These are phyloP conservation scores for Alternaria dauci DNA, from an alignment of 2,329 filamentous ascomycete species.

Conservation along the genomic window DNA sequence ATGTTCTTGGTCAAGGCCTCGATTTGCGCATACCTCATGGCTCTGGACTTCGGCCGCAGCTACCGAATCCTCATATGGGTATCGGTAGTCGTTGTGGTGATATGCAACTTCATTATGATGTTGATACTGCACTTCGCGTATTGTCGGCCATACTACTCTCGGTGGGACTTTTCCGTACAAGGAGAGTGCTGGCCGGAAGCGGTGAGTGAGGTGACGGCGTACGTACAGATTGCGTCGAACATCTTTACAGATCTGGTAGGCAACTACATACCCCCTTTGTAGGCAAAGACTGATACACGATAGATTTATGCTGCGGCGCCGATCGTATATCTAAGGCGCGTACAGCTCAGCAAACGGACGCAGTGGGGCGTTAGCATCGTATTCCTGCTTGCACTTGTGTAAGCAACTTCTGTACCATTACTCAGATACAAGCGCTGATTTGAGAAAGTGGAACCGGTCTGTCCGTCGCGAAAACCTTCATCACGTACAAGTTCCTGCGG, in stretches of 20 bases:
- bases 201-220: constrained; percentile 10
- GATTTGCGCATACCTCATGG: constrained; percentile 25
- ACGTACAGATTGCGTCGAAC: constrained; percentile 20
- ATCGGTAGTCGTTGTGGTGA: constrained; percentile 2
- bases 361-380: constrained; percentile 20
- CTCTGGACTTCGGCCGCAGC: constrained; percentile 20
- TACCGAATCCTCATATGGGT: constrained; percentile 23
- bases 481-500: constrained; percentile 9
- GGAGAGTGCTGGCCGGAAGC: constrained; percentile 16
- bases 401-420: background rate
- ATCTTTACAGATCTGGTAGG: constrained; percentile 21
- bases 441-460: constrained; percentile 9
- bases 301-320: constrained; percentile 23
- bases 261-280: no score
- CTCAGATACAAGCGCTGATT: background rate
- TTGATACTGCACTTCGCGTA: constrained; percentile 10
- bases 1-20: constrained; percentile 27
- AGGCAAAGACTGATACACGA: background rate
- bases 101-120: constrained; percentile 16
- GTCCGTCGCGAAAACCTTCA: constrained; percentile 16
- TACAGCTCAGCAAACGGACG: constrained; percentile 19
- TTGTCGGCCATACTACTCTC: constrained; percentile 10
- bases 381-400: constrained; percentile 21
- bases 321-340: constrained; percentile 15
- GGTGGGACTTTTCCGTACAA: constrained; percentile 10